Percentiles rank a stretch among this genome's conserved stretches.
Evolutionary conservation across 2,329 filamentous ascomycete species (phyloP).

Genomic region (Sclerotinia borealis): DNA sequence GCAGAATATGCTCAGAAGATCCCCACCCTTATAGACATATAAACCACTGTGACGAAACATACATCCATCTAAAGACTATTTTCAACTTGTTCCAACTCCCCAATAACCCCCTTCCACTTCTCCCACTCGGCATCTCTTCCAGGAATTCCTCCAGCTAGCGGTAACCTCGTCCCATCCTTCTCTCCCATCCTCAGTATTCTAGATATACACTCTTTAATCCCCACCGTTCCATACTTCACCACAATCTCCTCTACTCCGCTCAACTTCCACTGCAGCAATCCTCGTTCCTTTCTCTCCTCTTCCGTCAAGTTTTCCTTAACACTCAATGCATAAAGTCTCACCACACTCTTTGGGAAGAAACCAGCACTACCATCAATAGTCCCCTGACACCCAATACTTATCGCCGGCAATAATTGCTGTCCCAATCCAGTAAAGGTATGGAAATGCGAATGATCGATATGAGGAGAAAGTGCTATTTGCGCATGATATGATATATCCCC

Average conservation of each 20-base stretch:
- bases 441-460: constrained; percentile 54
- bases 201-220: constrained; percentile 59
- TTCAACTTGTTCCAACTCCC: constrained; percentile 29
- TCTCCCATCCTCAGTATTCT: constrained; percentile 55
- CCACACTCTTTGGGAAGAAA: constrained; percentile 57
- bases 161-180: constrained; percentile 52
- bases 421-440: constrained; percentile 59
- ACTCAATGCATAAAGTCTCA: constrained; percentile 48
- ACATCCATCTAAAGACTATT: constrained; percentile 22
- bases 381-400: constrained; percentile 56
- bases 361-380: constrained; percentile 62
- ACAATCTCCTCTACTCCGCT: constrained; percentile 57
- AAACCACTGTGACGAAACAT: neutral
- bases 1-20: neutral
- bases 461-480: constrained; percentile 52
- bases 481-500: constrained; percentile 59
- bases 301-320: constrained; percentile 34
- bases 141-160: constrained; percentile 51
- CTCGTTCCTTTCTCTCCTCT: constrained; percentile 43
- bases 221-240: constrained; percentile 53
- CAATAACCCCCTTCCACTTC: constrained; percentile 37
- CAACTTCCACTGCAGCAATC: constrained; percentile 53
- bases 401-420: constrained; percentile 57
- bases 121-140: constrained; percentile 45
- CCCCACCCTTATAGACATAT: neutral